Evolutionary conservation across 2,329 filamentous ascomycete genomes (phyloP).

Genomic region (Lojkania enalia): DNA sequence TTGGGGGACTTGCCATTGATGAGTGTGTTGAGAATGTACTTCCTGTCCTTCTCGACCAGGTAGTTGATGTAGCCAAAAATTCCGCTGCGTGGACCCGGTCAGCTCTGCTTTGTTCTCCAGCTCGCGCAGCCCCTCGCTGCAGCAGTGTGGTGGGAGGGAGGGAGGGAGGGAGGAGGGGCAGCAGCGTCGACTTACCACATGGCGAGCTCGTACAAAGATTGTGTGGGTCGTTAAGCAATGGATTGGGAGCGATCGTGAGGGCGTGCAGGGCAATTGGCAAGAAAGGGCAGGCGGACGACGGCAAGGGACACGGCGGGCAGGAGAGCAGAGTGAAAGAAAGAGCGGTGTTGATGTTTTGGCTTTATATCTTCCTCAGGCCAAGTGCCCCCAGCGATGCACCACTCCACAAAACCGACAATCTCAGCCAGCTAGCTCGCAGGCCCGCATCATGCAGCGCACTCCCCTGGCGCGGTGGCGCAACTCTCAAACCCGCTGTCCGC

Average conservation of each 20-base stretch:
- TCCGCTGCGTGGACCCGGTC: slow-evolving; percentile 62
- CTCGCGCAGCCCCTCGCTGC: slow-evolving; percentile 1
- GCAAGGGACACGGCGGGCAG: slow-evolving; percentile 15
- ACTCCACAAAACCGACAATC: slow-evolving; percentile 21
- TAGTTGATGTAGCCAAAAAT: slow-evolving; percentile 99
- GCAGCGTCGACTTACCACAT: slow-evolving; percentile 41
- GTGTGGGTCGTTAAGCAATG: slow-evolving; percentile 24
- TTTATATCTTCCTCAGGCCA: slow-evolving; percentile 36
- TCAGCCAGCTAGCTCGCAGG: slow-evolving; percentile 32
- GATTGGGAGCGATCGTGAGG: slow-evolving; percentile 37
- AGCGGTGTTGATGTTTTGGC: slow-evolving; percentile 39
- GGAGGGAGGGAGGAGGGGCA: slow-evolving; percentile 22
- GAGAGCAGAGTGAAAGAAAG: slow-evolving; percentile 35
- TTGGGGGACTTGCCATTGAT: slow-evolving; percentile 75
- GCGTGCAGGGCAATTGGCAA: slow-evolving; percentile 17
- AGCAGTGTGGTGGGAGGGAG: background rate
- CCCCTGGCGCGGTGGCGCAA: slow-evolving; percentile 30
- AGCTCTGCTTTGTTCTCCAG: slow-evolving; percentile 13
- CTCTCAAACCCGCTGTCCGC: slow-evolving; percentile 21
- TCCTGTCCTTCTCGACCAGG: slow-evolving; percentile 97
- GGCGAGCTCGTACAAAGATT: slow-evolving; percentile 34
- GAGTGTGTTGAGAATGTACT: slow-evolving; percentile 92
- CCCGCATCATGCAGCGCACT: slow-evolving; percentile 17
- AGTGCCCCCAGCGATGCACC: slow-evolving; percentile 24
- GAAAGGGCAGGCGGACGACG: slow-evolving; percentile 7